Evolutionary conservation across 2,329 filamentous ascomycete species (phyloP).

Genomic region (Sordariomycetes sp.): DNA sequence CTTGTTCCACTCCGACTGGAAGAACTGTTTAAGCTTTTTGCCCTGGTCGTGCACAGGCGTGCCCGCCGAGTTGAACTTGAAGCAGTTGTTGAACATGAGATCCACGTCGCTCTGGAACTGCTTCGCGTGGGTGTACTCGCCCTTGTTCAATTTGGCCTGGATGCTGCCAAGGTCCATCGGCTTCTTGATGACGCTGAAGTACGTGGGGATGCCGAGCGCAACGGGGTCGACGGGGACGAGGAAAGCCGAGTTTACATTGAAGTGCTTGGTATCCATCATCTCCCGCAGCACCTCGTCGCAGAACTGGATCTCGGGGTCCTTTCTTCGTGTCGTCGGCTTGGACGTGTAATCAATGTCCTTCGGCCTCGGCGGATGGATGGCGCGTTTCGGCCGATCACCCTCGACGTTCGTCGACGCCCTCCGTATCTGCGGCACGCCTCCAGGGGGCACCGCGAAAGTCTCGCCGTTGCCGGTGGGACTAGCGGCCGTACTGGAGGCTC

Average conservation of each 20-base stretch:
- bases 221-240: constrained; percentile 82
- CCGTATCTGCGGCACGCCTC: constrained; percentile 72
- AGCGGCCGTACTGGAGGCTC: constrained; percentile 17
- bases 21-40: constrained; percentile 62
- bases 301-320: constrained; percentile 84
- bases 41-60: constrained; percentile 67
- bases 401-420: constrained; percentile 73
- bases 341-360: constrained; percentile 83
- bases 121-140: constrained; percentile 70
- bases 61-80: constrained; percentile 70
- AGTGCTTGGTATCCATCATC: constrained; percentile 64
- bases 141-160: constrained; percentile 61
- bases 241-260: constrained; percentile 61
- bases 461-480: constrained; percentile 31
- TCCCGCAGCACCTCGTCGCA: constrained; percentile 74
- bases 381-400: constrained; percentile 76
- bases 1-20: constrained; percentile 63
- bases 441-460: constrained; percentile 64
- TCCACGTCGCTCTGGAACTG: constrained; percentile 79
- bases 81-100: constrained; percentile 82
- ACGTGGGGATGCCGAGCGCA: constrained; percentile 84
- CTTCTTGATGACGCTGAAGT: constrained; percentile 89
- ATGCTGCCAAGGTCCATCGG: constrained; percentile 94
- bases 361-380: constrained; percentile 82
- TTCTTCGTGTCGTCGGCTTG: constrained; percentile 75